Percentiles rank a stretch among this genome's conserved stretches.
Evolutionary conservation across 2,329 filamentous ascomycete genomes (phyloP).

Genomic region (Phaeosphaeria sp.): DNA sequence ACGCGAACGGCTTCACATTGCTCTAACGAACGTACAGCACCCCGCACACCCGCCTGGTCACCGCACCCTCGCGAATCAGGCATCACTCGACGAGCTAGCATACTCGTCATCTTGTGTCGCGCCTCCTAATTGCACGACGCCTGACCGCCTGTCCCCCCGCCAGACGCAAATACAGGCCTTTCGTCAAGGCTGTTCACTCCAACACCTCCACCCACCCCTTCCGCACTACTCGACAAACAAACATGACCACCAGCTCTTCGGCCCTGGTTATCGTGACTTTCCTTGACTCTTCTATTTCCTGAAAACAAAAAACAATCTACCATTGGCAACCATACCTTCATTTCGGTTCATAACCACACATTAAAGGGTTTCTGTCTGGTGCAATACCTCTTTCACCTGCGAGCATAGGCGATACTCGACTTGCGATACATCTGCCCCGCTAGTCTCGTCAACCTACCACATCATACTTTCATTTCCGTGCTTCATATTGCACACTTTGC

Average conservation of each 20-base stretch:
- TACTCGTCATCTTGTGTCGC: constrained; percentile 15
- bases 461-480: not conserved
- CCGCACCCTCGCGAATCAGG: constrained; percentile 13
- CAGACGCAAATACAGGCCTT: constrained; percentile 17
- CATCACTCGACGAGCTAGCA: constrained; percentile 19
- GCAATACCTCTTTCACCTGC: constrained; percentile 12
- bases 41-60: constrained; percentile 19
- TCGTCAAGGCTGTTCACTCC: constrained; percentile 22
- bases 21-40: constrained; percentile 20
- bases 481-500: not conserved
- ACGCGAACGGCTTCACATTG: constrained; percentile 1
- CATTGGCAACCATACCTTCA: constrained; percentile 37
- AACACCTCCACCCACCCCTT: constrained; percentile 17
- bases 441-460: not conserved
- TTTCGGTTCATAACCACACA: constrained; percentile 31
- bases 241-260: constrained; percentile 55
- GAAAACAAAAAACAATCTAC: constrained; percentile 37
- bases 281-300: constrained; percentile 60
- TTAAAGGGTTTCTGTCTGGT: constrained; percentile 33
- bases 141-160: constrained; percentile 14
- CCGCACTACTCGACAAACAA: constrained; percentile 55
- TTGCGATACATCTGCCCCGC: not conserved
- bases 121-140: constrained; percentile 10
- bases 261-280: constrained; percentile 55
- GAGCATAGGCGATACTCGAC: not conserved